Evolutionary conservation across 805 yeast species (phyloP).

Genomic region (Cyberlindnera petersonii): DNA sequence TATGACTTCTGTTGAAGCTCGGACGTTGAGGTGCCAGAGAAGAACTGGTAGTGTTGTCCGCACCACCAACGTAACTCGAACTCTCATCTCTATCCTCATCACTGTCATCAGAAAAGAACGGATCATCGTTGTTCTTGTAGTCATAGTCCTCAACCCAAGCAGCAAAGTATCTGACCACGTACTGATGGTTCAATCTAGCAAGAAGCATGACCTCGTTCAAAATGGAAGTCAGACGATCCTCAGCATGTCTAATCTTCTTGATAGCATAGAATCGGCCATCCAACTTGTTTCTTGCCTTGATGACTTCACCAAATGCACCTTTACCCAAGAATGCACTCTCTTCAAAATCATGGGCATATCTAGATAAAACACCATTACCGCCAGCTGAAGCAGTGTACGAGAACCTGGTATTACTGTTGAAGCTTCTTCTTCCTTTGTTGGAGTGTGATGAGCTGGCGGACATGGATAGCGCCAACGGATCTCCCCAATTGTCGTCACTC

Average conservation of each 20-base stretch:
- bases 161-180: conserved; percentile 92
- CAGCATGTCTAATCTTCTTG: conserved; percentile 82
- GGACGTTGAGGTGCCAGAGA: conserved; percentile 23
- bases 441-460: conserved; percentile 28
- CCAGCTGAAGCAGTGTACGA: conserved; percentile 26
- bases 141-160: conserved; percentile 81
- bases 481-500: conserved; percentile 19
- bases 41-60: conserved; percentile 5
- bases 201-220: conserved; percentile 88
- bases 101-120: conserved; percentile 30
- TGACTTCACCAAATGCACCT: conserved; percentile 98
- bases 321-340: conserved; percentile 87
- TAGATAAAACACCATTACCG: conserved; percentile 39
- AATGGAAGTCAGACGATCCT: conserved; percentile 73
- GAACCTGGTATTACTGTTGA: conserved; percentile 36
- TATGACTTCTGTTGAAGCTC: conserved; percentile 30
- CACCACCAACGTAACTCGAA: conserved; percentile 1
- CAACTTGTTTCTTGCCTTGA: conserved; percentile 88
- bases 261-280: conserved; percentile 96
- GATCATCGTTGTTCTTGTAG: conserved; percentile 31
- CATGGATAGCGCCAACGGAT: conserved; percentile 22
- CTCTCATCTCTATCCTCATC: conserved; percentile 11
- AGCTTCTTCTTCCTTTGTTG: conserved; percentile 34
- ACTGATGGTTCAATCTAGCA: conserved; percentile 90
- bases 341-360: conserved; percentile 92